Base-by-base conservation (phyloP, 2,329 filamentous ascomycete species). In the Aspergillus proliferans region DNA sequence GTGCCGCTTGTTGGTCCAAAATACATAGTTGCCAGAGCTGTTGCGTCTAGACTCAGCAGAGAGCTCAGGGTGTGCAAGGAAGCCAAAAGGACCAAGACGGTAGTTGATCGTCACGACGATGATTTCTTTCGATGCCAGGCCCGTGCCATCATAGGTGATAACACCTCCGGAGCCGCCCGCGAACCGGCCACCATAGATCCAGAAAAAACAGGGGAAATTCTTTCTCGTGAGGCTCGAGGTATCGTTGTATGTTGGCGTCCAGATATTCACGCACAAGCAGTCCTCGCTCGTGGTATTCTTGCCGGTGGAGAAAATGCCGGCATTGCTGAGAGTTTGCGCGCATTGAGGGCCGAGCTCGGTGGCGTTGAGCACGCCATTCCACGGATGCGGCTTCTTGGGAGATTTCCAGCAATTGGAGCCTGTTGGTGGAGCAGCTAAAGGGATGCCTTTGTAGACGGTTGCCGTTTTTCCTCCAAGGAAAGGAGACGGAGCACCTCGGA, bases 221-320 rank as follows among this genome's bases (percentile, higher is more conserved):
- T 53, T 55, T 18, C 39, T 45, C 18, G 45, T 21, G 12, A 54
- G 30, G 3, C 51, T 48, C 7, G 40, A 48, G 22, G 52, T 52
- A 15, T 51, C 47, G 33, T 53, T 50, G 47, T 54, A 56, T 3
- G 67, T 64, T 10, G 57, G 55, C 0, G 53, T 52, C 55, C 58
- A 62, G 24, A 60, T 43, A 28, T 60, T 59, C 19, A 62, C 45
- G 14, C 51, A 56, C 33, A 62, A 43, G 19, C 59, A 61, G 44
- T 59, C 55, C 48, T 61, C 59, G 34, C 56, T 59, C 45, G 68
- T 68, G 14, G 52, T 47, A 6, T 59, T 60, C 30, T 57, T 83
- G 0, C 49, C 52, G 14, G 30, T 50, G 9, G 47, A 50, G 52
- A 59, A 59, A 43, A 59, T 59, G n/a, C 56, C 57, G 6, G 54